Percentiles rank a stretch among this genome's conserved stretches.
These are phyloP conservation scores for Drechslerella dactyloides DNA, from an alignment of 2,329 filamentous ascomycete species.

Conservation along the genomic window DNA sequence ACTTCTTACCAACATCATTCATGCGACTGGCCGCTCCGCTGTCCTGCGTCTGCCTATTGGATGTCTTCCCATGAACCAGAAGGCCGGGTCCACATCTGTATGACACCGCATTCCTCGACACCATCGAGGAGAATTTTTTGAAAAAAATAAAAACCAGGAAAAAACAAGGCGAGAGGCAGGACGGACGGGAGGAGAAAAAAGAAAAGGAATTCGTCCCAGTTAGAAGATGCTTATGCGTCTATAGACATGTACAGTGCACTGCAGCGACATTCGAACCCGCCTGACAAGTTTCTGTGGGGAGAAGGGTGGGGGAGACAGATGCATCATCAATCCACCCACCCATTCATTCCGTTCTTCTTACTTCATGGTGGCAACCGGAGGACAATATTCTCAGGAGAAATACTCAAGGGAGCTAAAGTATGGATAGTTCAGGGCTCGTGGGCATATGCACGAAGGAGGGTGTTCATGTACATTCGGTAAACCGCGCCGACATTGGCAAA, in stretches of 20 bases:
- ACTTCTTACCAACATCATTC: slow-evolving; percentile 7
- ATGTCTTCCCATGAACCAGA: slow-evolving; percentile 49
- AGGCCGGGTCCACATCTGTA: slow-evolving; percentile 42
- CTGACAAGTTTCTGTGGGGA: too few relatives aligned
- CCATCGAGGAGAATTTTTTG: slow-evolving; percentile 6
- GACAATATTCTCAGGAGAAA: slow-evolving; percentile 1
- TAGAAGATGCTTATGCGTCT: not conserved
- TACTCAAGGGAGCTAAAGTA: not conserved
- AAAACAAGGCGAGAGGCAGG: too few relatives aligned
- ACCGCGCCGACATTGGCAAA: not conserved
- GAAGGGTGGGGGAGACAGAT: not conserved
- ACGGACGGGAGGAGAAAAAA: not conserved
- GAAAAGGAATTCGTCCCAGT: not conserved
- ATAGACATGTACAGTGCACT: too few relatives aligned
- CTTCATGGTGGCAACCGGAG: not conserved
- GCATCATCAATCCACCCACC: too few relatives aligned
- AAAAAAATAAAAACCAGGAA: too few relatives aligned
- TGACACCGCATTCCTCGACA: slow-evolving; percentile 35
- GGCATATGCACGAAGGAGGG: too few relatives aligned
- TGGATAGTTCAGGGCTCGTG: too few relatives aligned
- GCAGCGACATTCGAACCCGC: too few relatives aligned
- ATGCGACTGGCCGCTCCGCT: slow-evolving; percentile 19
- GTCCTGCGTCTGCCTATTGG: slow-evolving; percentile 43
- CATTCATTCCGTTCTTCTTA: too few relatives aligned
- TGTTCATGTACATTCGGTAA: slow-evolving; percentile 2